phyloP scores from a whole-genome alignment of 768 basidiomycete species.

The Leccinum longicurvipes region DNA sequence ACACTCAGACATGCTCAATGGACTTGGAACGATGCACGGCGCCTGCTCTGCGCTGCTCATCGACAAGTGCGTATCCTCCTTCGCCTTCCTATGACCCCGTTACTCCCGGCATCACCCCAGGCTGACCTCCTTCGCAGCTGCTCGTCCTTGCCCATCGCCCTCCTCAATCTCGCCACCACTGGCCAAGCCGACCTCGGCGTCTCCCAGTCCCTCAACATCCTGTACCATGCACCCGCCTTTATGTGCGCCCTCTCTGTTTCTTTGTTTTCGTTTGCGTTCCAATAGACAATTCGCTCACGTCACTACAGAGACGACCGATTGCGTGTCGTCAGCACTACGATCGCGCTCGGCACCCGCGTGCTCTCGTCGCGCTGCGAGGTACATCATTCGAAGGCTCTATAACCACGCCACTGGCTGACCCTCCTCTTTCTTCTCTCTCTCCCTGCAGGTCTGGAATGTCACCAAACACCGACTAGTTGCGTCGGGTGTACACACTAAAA shows the following conservation, averaged over 20 bases:
- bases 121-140: slow-evolving; percentile 37
- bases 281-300: background rate
- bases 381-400: slow-evolving; percentile 1
- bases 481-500: slow-evolving; percentile 55
- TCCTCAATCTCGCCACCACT: slow-evolving; percentile 25
- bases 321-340: slow-evolving; percentile 50
- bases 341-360: slow-evolving; percentile 46
- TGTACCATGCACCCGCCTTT: slow-evolving; percentile 56
- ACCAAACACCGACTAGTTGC: slow-evolving; percentile 50
- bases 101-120: too few species aligned
- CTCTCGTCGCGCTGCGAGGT: slow-evolving; percentile 52
- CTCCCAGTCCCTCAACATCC: slow-evolving; percentile 50
- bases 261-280: background rate
- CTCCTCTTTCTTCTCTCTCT: background rate
- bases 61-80: slow-evolving; percentile 40
- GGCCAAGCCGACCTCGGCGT: slow-evolving; percentile 35
- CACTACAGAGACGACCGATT: slow-evolving; percentile 44
- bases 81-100: background rate
- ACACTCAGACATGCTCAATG: slow-evolving; percentile 53
- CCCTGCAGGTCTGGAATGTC: slow-evolving; percentile 51
- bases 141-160: slow-evolving; percentile 46
- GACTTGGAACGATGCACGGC: slow-evolving; percentile 46
- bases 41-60: slow-evolving; percentile 54
- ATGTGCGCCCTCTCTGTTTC: slow-evolving; percentile 28
- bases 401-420: background rate